Evolutionary conservation across 208 protist genomes (phyloP), one percentile per base, ranked within the genome.

Genomic region (Acanthamoeba royreba): DNA sequence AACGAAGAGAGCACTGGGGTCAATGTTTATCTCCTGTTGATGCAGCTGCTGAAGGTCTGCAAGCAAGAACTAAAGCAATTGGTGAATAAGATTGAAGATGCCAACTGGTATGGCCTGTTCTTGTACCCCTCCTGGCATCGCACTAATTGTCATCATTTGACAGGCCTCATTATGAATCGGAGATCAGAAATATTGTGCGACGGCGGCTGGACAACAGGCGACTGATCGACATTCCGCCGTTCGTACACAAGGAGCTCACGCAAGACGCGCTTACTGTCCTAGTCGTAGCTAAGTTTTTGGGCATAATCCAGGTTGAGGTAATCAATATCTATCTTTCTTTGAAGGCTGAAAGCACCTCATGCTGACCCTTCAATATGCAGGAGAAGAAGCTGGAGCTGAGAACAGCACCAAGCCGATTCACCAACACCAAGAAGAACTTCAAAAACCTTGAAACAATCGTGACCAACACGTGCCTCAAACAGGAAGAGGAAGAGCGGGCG

Each of bases 361-460:
- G n/a, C n/a, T n/a, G n/a, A n/a, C n/a, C 5, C 5, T 0, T 8
- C 5, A 19, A 17, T 4, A 19, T 25, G 17, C 69, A 81, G 69
- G 69, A 81, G 69, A 81, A 81, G 69, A 81, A 81, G 69, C 69
- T 81, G 69, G 69, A 81, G 69, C 69, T 81, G 69, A 81, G 69
- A 81, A 81, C 69, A 81, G 69, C 69, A 1, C 43, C 17, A 42
- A 47, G 69, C 69, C 69, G 69, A 81, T 81, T 81, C 69, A 25
- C 33, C 40, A 81, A 81, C 33, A 47, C 69, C 25, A 81, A 81
- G 40, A 81, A 81, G 69, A 81, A 81, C 40, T 81, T 81, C 40
- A 31, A 28, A 42, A 81, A 22, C 35, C n/a, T 81, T 33, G 69
- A 81, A 42, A 81, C 69, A 42, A 81, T 81, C 69, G 69, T 81